phyloP scores from a whole-genome alignment of 108 stramenopile species.

The Skeletonema potamos region DNA sequence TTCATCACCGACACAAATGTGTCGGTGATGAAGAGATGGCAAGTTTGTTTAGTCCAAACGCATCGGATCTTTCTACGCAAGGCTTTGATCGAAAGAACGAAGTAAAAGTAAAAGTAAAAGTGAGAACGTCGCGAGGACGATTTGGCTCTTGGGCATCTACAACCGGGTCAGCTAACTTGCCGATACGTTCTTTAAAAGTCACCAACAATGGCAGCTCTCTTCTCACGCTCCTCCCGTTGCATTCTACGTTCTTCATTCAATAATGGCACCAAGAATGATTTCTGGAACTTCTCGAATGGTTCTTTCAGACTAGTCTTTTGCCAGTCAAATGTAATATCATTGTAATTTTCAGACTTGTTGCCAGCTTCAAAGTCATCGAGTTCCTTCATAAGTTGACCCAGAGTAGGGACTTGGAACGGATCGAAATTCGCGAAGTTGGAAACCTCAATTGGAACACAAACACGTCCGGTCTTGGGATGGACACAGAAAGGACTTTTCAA shows the following conservation, averaged over 20 bases:
- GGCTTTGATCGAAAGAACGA: too few relatives aligned
- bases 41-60: too few relatives aligned
- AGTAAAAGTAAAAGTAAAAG: too few relatives aligned
- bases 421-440: slow-evolving; percentile 70
- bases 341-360: not conserved
- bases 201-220: slow-evolving; percentile 75
- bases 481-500: slow-evolving; percentile 98
- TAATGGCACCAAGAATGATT: slow-evolving; percentile 81
- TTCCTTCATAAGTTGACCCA: slow-evolving; percentile 73
- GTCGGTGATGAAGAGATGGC: too few relatives aligned
- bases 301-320: slow-evolving; percentile 82
- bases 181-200: slow-evolving; percentile 69
- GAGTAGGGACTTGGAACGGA: slow-evolving; percentile 87
- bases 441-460: slow-evolving; percentile 95
- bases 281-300: slow-evolving; percentile 77
- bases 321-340: slow-evolving; percentile 52
- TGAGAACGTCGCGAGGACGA: too few relatives aligned
- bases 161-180: too few relatives aligned
- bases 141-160: too few relatives aligned
- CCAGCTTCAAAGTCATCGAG: slow-evolving; percentile 56
- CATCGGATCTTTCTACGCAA: too few relatives aligned
- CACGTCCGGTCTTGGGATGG: slow-evolving; percentile 98
- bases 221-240: slow-evolving; percentile 65
- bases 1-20: too few relatives aligned
- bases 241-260: slow-evolving; percentile 64